A percentile compares a stretch with the other conserved stretches of the same genome.
These are phyloP conservation scores for Ogataea dorogensis DNA, from an alignment of 805 yeast genomes.

Conservation along the genomic window DNA sequence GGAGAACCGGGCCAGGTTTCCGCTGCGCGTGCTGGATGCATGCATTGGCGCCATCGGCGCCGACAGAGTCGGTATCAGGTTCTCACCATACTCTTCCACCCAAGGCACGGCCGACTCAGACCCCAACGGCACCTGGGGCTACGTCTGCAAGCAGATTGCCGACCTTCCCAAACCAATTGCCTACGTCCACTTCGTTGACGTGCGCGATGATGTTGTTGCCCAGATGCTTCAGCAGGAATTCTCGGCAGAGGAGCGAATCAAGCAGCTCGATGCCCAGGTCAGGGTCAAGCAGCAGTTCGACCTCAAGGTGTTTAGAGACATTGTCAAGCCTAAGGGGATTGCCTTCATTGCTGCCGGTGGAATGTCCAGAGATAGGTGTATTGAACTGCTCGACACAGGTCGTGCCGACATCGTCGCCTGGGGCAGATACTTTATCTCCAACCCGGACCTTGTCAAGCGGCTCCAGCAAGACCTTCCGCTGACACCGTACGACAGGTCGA, in stretches of 20 bases:
- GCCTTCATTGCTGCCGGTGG: constrained; percentile 22
- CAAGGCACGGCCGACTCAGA: constrained; percentile 20
- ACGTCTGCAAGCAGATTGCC: constrained; percentile 35
- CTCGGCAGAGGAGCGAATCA: no score
- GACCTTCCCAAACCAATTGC: constrained; percentile 35
- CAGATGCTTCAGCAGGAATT: no score
- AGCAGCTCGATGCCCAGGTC: no score
- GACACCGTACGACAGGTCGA: constrained; percentile 38
- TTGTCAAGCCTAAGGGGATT: constrained; percentile 41
- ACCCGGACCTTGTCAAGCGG: constrained; percentile 43
- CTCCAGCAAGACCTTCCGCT: constrained; percentile 36
- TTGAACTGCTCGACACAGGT: constrained; percentile 19
- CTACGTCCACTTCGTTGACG: constrained; percentile 39
- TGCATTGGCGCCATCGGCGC: constrained; percentile 36
- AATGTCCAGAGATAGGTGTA: constrained; percentile 19
- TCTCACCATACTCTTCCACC: constrained; percentile 39
- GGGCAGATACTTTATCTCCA: constrained; percentile 41
- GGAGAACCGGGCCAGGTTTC: constrained; percentile 39
- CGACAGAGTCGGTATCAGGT: constrained; percentile 35
- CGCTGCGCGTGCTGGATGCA: constrained; percentile 38
- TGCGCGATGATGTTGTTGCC: constrained; percentile 36
- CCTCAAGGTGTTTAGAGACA: constrained; percentile 43
- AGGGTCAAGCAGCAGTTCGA: constrained; percentile 4
- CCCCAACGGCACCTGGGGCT: constrained; percentile 26
- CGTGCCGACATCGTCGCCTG: constrained; percentile 38